Evolutionary conservation across 2,329 filamentous ascomycete genomes (phyloP), one percentile per base, ranked within the genome.

Genomic region (Camillea tinctor): DNA sequence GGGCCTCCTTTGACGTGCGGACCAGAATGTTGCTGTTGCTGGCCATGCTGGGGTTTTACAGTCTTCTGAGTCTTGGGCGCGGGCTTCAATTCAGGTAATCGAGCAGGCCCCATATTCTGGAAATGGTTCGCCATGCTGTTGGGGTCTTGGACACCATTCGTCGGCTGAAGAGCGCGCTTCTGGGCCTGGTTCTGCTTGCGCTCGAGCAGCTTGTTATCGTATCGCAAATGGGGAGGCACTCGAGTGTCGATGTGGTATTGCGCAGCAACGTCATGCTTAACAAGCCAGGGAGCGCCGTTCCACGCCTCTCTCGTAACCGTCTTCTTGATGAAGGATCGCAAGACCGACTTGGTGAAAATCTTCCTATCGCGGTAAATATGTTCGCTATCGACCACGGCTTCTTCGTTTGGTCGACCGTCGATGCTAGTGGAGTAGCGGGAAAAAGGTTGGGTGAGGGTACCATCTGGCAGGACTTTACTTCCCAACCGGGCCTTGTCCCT

Each of bases 211-310:
- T 92, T 93, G 64, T 85, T 91, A 65, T 94, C 92, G 72, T 96
- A 89, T 56, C 89, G 88, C 17, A 97, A 81, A 70, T 96, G 89
- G 55, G 88, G 84, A 6, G 95, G 95, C 13, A 98, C 87, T 56
- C 92, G 87, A n/a, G 88, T 93, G 62, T 92, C 89, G 64, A 99
- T 95, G 63, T 92, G 88, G 74, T 95, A 97, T 64, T 88, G 84
- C 52, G 87, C 86, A 1, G 95, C 95, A 60, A 96, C 88, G 57
- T 92, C 88, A 40, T 90, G 84, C 77, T 96, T 97, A 19, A 98
- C 94, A 58, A 96, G 80, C 95, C 95, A 99, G 0, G 95, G 94
- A 0, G 95, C 95, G n/a, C 94, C 94, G 62, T 88, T 94, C 92
- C 93, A 98, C 3, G 92, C 86, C 71, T 98, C 95, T 62, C 94